Percentiles rank a stretch among this genome's conserved stretches.
Evolutionary conservation across 1,139 yeast species (phyloP).

Genomic region (Scheffersomyces stambukii): DNA sequence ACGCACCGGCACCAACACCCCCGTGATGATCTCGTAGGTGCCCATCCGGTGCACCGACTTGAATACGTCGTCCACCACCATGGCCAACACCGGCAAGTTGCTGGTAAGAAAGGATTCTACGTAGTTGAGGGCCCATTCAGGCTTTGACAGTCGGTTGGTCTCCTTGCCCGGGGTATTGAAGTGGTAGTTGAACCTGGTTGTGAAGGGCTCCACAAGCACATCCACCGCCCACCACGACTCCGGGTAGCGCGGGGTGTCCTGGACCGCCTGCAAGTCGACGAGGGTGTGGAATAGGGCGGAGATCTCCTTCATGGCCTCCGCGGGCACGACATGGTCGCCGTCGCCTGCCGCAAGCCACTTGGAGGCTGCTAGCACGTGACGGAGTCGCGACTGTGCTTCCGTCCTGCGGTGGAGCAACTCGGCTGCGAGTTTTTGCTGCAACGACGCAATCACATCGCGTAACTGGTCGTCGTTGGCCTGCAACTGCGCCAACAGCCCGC

Average conservation of each 20-base stretch:
- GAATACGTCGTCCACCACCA: conserved; percentile 27
- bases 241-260: conserved; percentile 32
- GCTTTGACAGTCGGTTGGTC: conserved; percentile 69
- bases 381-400: conserved; percentile 5
- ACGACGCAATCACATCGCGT: not conserved
- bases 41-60: conserved; percentile 25
- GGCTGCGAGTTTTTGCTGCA: conserved; percentile 1
- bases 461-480: conserved; percentile 4
- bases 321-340: conserved; percentile 5
- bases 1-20: conserved; percentile 49
- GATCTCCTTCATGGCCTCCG: conserved; percentile 10
- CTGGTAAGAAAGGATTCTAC: conserved; percentile 48
- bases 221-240: conserved; percentile 57
- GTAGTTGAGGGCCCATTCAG: conserved; percentile 74
- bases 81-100: conserved; percentile 33
- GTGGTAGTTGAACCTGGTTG: conserved; percentile 67
- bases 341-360: conserved; percentile 16
- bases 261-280: conserved; percentile 35
- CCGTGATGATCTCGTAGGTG: conserved; percentile 51
- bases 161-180: conserved; percentile 54
- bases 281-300: conserved; percentile 16
- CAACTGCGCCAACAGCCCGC: conserved; percentile 6
- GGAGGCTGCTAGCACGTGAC: conserved; percentile 6
- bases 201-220: conserved; percentile 52
- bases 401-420: conserved; percentile 4